These are phyloP conservation scores for Taphrina communis DNA, from an alignment of 1,139 yeast genomes.

Conservation along the genomic window DNA sequence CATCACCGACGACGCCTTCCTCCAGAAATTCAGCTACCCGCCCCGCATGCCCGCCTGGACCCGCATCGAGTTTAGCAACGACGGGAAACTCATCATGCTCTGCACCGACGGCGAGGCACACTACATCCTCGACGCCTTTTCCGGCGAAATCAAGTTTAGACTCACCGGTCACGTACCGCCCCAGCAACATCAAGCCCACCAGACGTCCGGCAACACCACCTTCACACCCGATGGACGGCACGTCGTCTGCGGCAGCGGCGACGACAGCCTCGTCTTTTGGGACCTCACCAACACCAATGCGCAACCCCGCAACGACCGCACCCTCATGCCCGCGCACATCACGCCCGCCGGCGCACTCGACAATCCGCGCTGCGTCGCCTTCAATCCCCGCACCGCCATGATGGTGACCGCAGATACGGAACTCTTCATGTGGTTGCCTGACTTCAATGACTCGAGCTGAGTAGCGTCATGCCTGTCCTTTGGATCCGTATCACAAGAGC, in stretches of 20 bases:
- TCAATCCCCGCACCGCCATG: constrained; percentile 77
- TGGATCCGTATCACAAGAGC: too few species aligned
- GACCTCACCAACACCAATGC: constrained; percentile 55
- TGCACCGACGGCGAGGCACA: constrained; percentile 64
- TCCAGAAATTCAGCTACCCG: constrained; percentile 49
- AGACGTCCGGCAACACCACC: constrained; percentile 61
- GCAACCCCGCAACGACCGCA: constrained; percentile 48
- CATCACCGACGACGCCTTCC: constrained; percentile 42
- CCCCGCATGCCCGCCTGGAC: constrained; percentile 57
- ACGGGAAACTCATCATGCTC: constrained; percentile 74
- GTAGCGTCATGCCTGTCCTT: not conserved
- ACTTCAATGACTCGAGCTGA: constrained; percentile 9
- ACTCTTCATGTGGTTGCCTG: constrained; percentile 41
- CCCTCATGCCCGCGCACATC: constrained; percentile 49
- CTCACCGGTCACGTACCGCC: constrained; percentile 37
- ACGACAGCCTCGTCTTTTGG: constrained; percentile 66
- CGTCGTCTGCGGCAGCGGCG: constrained; percentile 65
- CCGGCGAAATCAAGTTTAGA: constrained; percentile 58
- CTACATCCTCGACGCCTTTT: constrained; percentile 72
- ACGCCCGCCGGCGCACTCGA: constrained; percentile 51
- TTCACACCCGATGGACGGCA: constrained; percentile 83
- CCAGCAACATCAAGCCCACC: constrained; percentile 11
- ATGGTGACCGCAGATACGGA: constrained; percentile 78
- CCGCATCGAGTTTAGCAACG: constrained; percentile 80
- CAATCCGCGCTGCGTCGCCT: constrained; percentile 67